Base-by-base conservation (phyloP, 1,284 basidiomycete species). In the Wallemia ichthyophaga region DNA sequence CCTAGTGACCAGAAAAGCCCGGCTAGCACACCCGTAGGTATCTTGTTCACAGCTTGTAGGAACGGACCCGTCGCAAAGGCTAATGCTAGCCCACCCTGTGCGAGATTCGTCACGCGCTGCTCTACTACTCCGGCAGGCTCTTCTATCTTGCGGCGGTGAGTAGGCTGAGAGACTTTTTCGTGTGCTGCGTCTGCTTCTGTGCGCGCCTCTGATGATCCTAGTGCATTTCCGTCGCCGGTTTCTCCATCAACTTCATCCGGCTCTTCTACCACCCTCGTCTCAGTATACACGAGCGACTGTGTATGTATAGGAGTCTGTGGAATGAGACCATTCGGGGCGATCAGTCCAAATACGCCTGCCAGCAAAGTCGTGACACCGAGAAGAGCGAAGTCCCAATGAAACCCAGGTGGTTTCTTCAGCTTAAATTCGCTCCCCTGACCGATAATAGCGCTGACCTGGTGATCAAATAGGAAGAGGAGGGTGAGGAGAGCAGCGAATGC, bases 241-340 rank as follows among this genome's bases (percentile, higher is more conserved):
- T 59, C 48, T 59, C 62, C 33, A 61, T 62, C 58, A 48, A 60
- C 58, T 61, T 58, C 25, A 2, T 73, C 75, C 9, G 68, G 64
- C 23, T 75, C 67, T 25, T 70, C 71, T 61, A 73, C 78, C 31
- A 63, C 57, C 1, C 70, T 68, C 17, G 65, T 70, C 1, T 81
- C 79, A 75, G 85, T 81, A 37, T 92, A 76, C 19, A 84, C 74
- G 0, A 98, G 77, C 5, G 86, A 83, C 15, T 79, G 78, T 0
- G 91, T 95, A 66, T 95, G 89, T 25, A 94, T 84, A 0, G 91
- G 92, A 0, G 92, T 91, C 70, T 96, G 92, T 0, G 91, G 91
- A 57, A 98, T 94, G 24, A 92, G 75, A 1, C 89, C 91, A 65
- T 96, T 95, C 0, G 91, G 91, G 0, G 91, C 89, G 0, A 91